Evolutionary conservation across 139 green algal genomes (phyloP), one percentile per base, ranked within the genome.

Genomic region (Tetraselmis striata): DNA sequence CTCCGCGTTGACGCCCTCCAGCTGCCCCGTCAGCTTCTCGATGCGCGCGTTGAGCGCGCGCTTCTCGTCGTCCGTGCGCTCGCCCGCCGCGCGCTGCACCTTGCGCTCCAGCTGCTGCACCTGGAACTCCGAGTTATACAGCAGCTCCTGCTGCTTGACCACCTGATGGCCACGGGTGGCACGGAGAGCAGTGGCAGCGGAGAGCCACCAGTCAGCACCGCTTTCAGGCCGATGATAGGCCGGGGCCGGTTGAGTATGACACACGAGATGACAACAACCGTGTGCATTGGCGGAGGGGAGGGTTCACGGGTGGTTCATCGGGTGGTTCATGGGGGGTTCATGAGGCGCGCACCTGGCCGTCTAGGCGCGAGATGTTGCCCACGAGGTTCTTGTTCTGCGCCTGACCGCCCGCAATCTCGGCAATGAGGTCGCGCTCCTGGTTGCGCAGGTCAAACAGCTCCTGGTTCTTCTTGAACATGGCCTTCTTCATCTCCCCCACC

Each of bases 91-190:
- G n/a, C 93, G 88, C 29, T 90, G 84, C 74, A 98, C 91, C 82
- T 91, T 90, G 32, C 92, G 90, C 89, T 97, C 93, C 90, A 97
- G 92, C 82, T 94, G 86, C 83, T 95, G 88, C 31, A 96, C 85
- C 87, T 93, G 84, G 81, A 95, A 96, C 83, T 97, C 91, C 22
- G 93, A 91, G 28, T 90, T 92, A 84, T 98, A 98, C 80, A 96
- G 86, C 83, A 96, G 84, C 91, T 98, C 94, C 84, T 95, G 88
- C 88, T 97, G 94, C 74, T 89, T 85, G 59, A 91, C 82, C 28
- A 95, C 87, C 85, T 93, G 85, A n/a, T n/a, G n/a, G n/a, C n/a
- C n/a, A n/a, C n/a, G n/a, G n/a, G n/a, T n/a, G n/a, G n/a, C n/a
- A n/a, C n/a, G n/a, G n/a, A n/a, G n/a, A n/a, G n/a, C n/a, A n/a